phyloP scores from a whole-genome alignment of 805 yeast genomes.

The Candida arabinofermentans region DNA sequence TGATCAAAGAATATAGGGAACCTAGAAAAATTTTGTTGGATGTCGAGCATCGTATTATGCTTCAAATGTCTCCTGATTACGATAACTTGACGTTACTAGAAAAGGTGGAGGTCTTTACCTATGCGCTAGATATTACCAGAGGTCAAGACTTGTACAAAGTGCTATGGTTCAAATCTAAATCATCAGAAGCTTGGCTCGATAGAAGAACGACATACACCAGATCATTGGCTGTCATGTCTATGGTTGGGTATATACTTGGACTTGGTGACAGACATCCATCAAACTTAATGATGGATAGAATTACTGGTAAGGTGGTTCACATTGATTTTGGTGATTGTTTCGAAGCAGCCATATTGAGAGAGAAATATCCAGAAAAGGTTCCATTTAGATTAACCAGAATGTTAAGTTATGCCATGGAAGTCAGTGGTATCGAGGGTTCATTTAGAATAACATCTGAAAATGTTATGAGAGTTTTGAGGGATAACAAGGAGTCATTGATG shows the following conservation, averaged over 20 bases:
- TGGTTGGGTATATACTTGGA: constrained; percentile 96
- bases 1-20: constrained; percentile 89
- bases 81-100: constrained; percentile 85
- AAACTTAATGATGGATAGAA: constrained; percentile 88
- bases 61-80: constrained; percentile 97
- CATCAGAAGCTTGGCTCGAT: constrained; percentile 97
- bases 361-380: constrained; percentile 96
- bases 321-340: constrained; percentile 99
- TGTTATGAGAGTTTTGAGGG: constrained; percentile 92
- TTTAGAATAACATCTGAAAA: constrained; percentile 95
- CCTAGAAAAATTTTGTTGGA: constrained; percentile 83
- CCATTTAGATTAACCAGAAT: constrained; percentile 95
- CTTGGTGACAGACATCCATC: constrained; percentile 98
- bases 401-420: constrained; percentile 98
- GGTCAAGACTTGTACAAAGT: constrained; percentile 96
- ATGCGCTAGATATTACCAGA: constrained; percentile 90
- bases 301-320: constrained; percentile 93
- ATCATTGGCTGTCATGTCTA: constrained; percentile 96
- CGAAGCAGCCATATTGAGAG: constrained; percentile 95
- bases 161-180: constrained; percentile 91
- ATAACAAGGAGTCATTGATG: constrained; percentile 93
- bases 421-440: constrained; percentile 96
- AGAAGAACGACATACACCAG: constrained; percentile 95
- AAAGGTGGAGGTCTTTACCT: constrained; percentile 94
- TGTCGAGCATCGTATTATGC: constrained; percentile 92